Evolutionary conservation across 2,329 filamentous ascomycete species (phyloP).

Genomic region (Trichoderma cornu-damae): DNA sequence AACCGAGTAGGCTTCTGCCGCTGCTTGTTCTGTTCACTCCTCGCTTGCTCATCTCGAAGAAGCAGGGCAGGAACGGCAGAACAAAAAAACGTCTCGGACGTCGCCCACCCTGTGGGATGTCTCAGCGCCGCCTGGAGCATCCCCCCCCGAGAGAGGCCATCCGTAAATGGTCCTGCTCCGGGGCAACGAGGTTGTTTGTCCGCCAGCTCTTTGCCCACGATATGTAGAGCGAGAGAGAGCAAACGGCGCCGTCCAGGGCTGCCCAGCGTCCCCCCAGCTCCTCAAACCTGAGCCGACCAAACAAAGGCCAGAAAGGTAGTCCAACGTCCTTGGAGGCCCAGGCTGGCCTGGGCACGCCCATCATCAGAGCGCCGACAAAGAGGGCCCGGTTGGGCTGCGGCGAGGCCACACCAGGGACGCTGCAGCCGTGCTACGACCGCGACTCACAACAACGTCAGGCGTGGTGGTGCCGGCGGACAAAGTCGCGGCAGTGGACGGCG

Average conservation of each 20-base stretch:
- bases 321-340: constrained; percentile 22
- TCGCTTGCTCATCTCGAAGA: constrained; percentile 33
- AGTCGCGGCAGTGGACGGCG: constrained; percentile 22
- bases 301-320: constrained; percentile 27
- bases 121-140: constrained; percentile 32
- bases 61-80: constrained; percentile 38
- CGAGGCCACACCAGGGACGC: constrained; percentile 17
- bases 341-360: constrained; percentile 24
- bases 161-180: constrained; percentile 38
- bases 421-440: neutral
- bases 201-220: constrained; percentile 34
- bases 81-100: constrained; percentile 39
- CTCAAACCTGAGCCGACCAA: constrained; percentile 26
- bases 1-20: neutral
- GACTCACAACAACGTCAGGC: neutral
- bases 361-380: constrained; percentile 32
- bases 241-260: constrained; percentile 37
- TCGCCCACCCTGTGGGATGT: constrained; percentile 36
- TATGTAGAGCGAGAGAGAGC: constrained; percentile 34
- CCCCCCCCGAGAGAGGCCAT: constrained; percentile 33
- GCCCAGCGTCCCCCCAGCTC: constrained; percentile 34
- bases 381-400: constrained; percentile 27
- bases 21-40: neutral
- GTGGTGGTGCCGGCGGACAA: neutral
- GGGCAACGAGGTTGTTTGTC: constrained; percentile 30